Conservation (phyloP, 495 filamentous ascomycete species). For the Chaetomium cochliodes region DNA sequence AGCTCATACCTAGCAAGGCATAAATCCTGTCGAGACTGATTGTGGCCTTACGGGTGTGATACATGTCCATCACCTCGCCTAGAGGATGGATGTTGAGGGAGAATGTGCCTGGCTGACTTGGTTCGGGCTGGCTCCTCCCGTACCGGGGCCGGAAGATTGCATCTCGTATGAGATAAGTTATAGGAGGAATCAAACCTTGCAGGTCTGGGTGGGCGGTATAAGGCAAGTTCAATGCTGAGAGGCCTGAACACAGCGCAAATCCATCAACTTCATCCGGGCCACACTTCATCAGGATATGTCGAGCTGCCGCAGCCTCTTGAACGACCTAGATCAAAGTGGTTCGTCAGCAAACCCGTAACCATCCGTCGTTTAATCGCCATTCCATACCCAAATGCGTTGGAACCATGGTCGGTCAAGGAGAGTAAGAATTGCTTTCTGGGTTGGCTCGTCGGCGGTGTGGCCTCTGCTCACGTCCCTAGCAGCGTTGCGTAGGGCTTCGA, state of each 20-base stretch:
- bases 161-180: neutral
- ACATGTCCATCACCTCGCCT: slow-evolving; percentile 5
- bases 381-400: slow-evolving; percentile 7
- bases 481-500: neutral
- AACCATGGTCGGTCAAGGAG: slow-evolving; percentile 8
- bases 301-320: slow-evolving; percentile 7
- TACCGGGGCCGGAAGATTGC: neutral
- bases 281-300: slow-evolving; percentile 1
- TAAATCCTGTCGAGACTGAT: neutral
- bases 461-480: neutral
- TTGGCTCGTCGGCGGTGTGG: neutral
- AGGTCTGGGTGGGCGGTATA: neutral
- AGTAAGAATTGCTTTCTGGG: neutral
- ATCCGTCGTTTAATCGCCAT: neutral
- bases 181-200: neutral
- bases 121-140: too few species aligned
- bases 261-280: neutral
- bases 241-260: neutral
- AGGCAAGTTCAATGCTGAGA: neutral
- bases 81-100: slow-evolving; percentile 4
- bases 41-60: neutral
- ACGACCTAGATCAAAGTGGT: neutral
- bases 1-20: slow-evolving; percentile 9
- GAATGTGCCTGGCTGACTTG: neutral
- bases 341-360: neutral